Conservation (phyloP, 495 filamentous ascomycete species). For the Friedmanniomyces simplex region DNA sequence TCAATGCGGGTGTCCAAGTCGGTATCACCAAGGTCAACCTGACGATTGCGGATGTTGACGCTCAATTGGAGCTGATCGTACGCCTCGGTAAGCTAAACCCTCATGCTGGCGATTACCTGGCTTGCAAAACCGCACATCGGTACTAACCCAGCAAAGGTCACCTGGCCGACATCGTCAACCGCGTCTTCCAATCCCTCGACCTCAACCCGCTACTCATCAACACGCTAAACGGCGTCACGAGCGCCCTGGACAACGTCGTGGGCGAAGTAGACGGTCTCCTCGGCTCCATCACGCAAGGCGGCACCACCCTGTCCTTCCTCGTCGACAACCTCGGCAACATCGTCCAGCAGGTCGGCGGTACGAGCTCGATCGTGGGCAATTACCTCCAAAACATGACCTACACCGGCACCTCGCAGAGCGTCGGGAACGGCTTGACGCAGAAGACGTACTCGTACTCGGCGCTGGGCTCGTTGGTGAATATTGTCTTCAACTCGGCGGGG, state of each 20-base stretch:
- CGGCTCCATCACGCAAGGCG: slow-evolving; percentile 43
- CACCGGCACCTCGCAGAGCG: slow-evolving; percentile 35
- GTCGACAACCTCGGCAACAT: slow-evolving; percentile 52
- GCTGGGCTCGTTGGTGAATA: slow-evolving; percentile 46
- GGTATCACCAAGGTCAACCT: slow-evolving; percentile 46
- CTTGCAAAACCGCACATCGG: too few relatives aligned
- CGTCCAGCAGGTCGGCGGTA: slow-evolving; percentile 41
- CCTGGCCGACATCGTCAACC: slow-evolving; percentile 48
- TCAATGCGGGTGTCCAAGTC: slow-evolving; percentile 46
- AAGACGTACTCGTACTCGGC: slow-evolving; percentile 44
- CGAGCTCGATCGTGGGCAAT: slow-evolving; percentile 44
- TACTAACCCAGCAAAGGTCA: slow-evolving; percentile 19
- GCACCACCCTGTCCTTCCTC: slow-evolving; percentile 41
- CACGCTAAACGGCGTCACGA: slow-evolving; percentile 41
- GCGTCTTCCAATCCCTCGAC: slow-evolving; percentile 44
- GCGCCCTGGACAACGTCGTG: slow-evolving; percentile 39
- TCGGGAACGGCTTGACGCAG: slow-evolving; percentile 41
- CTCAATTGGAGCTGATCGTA: slow-evolving; percentile 45
- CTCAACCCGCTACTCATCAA: slow-evolving; percentile 48
- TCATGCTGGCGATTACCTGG: background rate
- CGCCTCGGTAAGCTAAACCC: slow-evolving; percentile 33
- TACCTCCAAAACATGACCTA: slow-evolving; percentile 26
- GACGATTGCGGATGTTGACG: slow-evolving; percentile 47
- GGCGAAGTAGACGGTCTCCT: slow-evolving; percentile 45
- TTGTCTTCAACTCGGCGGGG: slow-evolving; percentile 43